phyloP scores from a whole-genome alignment of 495 filamentous ascomycete genomes.

The Penicillium herquei region DNA sequence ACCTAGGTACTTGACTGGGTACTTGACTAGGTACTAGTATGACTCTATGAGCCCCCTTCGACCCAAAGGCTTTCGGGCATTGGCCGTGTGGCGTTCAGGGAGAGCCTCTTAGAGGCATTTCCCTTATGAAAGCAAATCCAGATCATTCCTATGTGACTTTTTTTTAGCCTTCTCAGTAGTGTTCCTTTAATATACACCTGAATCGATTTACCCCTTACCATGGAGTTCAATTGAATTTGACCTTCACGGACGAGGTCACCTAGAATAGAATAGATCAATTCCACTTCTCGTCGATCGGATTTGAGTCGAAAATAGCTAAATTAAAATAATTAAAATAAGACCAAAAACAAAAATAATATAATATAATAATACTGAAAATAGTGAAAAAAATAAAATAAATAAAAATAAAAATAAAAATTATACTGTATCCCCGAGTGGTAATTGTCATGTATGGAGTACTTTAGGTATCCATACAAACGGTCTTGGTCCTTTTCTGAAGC shows the following conservation, averaged over 20 bases:
- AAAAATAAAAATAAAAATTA: not conserved
- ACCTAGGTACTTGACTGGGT: too few relatives aligned
- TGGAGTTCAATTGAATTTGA: not conserved
- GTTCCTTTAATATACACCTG: not conserved
- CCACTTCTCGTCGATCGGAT: conserved; percentile 26
- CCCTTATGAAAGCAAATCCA: not conserved
- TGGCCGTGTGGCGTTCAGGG: conserved; percentile 6
- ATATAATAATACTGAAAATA: too few relatives aligned
- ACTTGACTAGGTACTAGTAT: too few relatives aligned
- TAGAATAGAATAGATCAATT: conserved; percentile 28
- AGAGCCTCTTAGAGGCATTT: conserved; percentile 7
- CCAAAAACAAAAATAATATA: too few relatives aligned
- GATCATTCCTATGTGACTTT: not conserved
- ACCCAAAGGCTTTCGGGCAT: not conserved
- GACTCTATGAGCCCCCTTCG: not conserved
- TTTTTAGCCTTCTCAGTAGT: not conserved
- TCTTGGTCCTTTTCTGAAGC: conserved; percentile 25
- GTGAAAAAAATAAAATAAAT: too few relatives aligned
- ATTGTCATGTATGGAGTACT: conserved; percentile 13
- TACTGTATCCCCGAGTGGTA: conserved; percentile 13
- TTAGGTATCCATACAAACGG: conserved; percentile 13
- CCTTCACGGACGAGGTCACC: conserved; percentile 13
- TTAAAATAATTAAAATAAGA: conserved; percentile 3
- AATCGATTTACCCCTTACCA: not conserved
- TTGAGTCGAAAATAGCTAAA: conserved; percentile 15